These are phyloP conservation scores for Glaciozyma antarctica DNA, from an alignment of 768 basidiomycete species.

Conservation along the genomic window DNA sequence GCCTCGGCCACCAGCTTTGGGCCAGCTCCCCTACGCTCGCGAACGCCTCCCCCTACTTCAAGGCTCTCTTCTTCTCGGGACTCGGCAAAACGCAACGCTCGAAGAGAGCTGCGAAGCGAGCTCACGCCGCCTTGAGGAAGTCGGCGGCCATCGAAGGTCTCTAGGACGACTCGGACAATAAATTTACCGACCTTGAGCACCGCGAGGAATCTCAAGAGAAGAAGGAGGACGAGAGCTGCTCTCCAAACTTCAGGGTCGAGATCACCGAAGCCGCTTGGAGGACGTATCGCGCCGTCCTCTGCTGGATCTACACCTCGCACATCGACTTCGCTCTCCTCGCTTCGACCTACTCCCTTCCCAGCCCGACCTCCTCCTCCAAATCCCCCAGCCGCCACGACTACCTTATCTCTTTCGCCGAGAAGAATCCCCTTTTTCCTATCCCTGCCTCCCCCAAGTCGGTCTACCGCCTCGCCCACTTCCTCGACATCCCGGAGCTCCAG, in stretches of 20 bases:
- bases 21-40: neutral
- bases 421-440: neutral
- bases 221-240: neutral
- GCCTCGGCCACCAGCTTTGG: neutral
- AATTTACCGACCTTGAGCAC: neutral
- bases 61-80: neutral
- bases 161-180: slow-evolving; percentile 2
- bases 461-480: slow-evolving; percentile 4
- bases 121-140: neutral
- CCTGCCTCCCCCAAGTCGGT: slow-evolving; percentile 4
- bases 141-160: neutral
- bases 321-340: slow-evolving; percentile 5
- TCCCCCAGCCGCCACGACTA: neutral
- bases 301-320: neutral
- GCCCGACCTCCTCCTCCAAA: neutral
- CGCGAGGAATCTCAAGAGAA: neutral
- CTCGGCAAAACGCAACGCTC: neutral
- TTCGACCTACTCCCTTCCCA: neutral
- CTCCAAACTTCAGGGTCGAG: neutral
- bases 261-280: neutral
- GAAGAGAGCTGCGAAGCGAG: neutral
- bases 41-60: neutral
- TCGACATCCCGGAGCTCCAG: neutral
- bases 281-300: slow-evolving; percentile 11
- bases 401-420: neutral